Conservation (phyloP, 306 rosid genomes). For the Rosa chinensis region DNA sequence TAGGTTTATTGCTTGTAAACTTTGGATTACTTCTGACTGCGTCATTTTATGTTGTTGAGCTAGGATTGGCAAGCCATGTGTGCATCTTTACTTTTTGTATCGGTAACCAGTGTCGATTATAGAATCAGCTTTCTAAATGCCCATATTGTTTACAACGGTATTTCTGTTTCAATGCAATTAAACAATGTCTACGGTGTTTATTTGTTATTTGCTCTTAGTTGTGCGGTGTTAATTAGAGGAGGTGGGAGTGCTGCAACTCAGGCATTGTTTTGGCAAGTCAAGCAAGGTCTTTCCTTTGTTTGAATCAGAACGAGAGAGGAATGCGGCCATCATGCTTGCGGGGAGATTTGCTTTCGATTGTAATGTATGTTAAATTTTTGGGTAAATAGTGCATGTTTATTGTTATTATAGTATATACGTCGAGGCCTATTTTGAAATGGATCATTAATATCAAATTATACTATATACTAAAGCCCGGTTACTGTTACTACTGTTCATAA, state of each 20-base stretch:
- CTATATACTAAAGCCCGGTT: too few species aligned
- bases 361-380: conserved; percentile 51
- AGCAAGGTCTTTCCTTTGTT: conserved; percentile 73
- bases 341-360: conserved; percentile 92
- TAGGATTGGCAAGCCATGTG: not conserved
- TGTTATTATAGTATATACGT: not conserved
- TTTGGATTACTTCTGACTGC: not conserved
- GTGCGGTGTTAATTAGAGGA: conserved; percentile 78
- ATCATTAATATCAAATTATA: conserved; percentile 16
- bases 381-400: not conserved
- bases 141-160: not conserved
- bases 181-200: not conserved
- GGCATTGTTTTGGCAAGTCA: conserved; percentile 85
- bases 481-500: too few species aligned
- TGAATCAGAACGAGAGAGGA: conserved; percentile 82
- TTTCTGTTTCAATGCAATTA: not conserved
- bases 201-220: conserved; percentile 44
- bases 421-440: not conserved
- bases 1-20: too few species aligned
- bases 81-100: not conserved
- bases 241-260: conserved; percentile 92
- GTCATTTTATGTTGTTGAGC: not conserved
- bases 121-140: not conserved
- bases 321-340: conserved; percentile 89
- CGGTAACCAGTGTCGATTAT: not conserved